Percentiles rank a stretch among this genome's conserved stretches.
These are phyloP conservation scores for Phyllachora maydis DNA, from an alignment of 2,329 filamentous ascomycete genomes.

Conservation along the genomic window DNA sequence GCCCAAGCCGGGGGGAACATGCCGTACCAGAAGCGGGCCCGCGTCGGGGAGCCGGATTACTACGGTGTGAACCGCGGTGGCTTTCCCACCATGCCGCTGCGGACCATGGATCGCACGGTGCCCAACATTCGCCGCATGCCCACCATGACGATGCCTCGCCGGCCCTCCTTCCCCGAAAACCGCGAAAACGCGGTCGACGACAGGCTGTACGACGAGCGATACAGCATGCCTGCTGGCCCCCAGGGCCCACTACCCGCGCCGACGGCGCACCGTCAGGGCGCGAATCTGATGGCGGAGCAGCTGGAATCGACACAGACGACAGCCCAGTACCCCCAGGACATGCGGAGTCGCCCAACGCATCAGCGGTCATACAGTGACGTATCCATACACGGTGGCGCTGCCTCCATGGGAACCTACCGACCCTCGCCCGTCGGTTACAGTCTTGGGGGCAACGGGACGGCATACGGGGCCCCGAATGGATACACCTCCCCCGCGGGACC, in stretches of 20 bases:
- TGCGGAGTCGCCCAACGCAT: not conserved
- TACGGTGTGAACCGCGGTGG: slow-evolving; percentile 8
- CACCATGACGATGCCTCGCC: slow-evolving; percentile 10
- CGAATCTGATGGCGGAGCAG: not conserved
- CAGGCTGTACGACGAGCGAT: slow-evolving; percentile 7
- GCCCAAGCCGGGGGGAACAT: too few relatives aligned
- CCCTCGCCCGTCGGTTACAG: too few relatives aligned
- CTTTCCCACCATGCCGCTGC: too few relatives aligned
- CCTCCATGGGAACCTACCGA: not conserved
- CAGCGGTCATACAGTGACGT: slow-evolving; percentile 1
- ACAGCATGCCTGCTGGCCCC: slow-evolving; percentile 4
- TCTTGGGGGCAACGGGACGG: too few relatives aligned
- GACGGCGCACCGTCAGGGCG: not conserved
- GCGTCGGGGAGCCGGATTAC: slow-evolving; percentile 6
- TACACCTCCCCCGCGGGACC: not conserved
- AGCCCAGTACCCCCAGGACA: not conserved
- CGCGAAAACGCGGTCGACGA: slow-evolving; percentile 12
- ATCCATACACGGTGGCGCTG: not conserved
- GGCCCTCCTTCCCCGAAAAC: slow-evolving; percentile 12
- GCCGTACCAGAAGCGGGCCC: slow-evolving; percentile 11
- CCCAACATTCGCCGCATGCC: slow-evolving; percentile 7
- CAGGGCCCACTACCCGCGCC: slow-evolving; percentile 2
- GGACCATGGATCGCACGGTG: slow-evolving; percentile 3
- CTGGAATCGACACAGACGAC: not conserved
- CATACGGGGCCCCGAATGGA: not conserved